Percentiles rank a stretch among this genome's conserved stretches.
These are phyloP conservation scores for Penicillium griseofulvum DNA, from an alignment of 2,329 filamentous ascomycete genomes.

Conservation along the genomic window DNA sequence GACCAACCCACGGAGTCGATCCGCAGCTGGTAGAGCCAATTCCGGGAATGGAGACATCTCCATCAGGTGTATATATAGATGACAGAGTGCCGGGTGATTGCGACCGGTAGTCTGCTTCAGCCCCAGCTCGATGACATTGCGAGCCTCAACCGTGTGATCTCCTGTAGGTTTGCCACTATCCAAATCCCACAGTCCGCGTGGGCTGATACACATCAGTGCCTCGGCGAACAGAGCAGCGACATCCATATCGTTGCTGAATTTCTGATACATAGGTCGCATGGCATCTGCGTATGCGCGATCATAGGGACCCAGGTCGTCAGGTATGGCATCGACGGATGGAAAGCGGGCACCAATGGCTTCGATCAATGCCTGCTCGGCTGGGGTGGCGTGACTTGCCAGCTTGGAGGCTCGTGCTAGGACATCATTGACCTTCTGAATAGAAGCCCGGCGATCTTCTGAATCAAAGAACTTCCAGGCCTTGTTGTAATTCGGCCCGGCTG, in stretches of 20 bases:
- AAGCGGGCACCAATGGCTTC: conserved; percentile 61
- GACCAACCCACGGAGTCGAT: conserved; percentile 60
- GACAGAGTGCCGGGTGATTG: conserved; percentile 66
- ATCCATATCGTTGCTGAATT: conserved; percentile 57
- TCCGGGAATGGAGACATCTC: conserved; percentile 70
- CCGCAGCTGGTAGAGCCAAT: conserved; percentile 57
- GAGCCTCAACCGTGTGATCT: conserved; percentile 57
- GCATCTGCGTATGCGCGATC: conserved; percentile 60
- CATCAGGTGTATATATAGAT: conserved; percentile 73
- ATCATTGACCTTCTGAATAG: conserved; percentile 47
- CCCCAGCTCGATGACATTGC: conserved; percentile 56
- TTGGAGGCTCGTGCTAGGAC: conserved; percentile 45
- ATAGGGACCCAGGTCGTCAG: conserved; percentile 50
- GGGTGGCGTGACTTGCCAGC: conserved; percentile 36
- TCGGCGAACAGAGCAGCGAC: conserved; percentile 61
- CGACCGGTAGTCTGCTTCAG: conserved; percentile 49
- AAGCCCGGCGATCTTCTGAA: conserved; percentile 51
- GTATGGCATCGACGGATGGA: conserved; percentile 47
- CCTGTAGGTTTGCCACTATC: conserved; percentile 55
- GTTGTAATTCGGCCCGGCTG: conserved; percentile 72
- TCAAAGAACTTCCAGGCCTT: conserved; percentile 73
- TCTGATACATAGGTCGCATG: conserved; percentile 54
- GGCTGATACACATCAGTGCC: conserved; percentile 62
- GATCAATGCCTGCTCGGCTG: conserved; percentile 62
- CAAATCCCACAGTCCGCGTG: conserved; percentile 62